phyloP scores from a whole-genome alignment of 768 basidiomycete species.

The Cytidiella melzeri region DNA sequence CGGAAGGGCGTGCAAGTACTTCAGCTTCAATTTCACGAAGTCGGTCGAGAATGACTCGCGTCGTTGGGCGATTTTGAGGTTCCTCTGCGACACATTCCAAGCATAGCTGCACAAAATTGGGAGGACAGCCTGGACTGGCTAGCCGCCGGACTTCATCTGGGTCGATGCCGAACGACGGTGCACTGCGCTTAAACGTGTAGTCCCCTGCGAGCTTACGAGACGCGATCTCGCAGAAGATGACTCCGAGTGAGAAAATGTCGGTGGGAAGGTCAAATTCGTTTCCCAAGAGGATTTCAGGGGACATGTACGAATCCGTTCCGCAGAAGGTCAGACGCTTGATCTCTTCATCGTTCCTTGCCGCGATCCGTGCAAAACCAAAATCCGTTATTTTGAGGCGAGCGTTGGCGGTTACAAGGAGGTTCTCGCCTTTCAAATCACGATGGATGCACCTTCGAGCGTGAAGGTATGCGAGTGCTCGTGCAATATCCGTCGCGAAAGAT shows the following conservation, averaged over 20 bases:
- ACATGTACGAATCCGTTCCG: slow-evolving; percentile 95
- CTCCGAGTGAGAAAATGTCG: slow-evolving; percentile 90
- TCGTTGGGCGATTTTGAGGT: slow-evolving; percentile 67
- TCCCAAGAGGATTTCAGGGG: slow-evolving; percentile 89
- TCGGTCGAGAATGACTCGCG: slow-evolving; percentile 70
- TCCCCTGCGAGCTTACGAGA: slow-evolving; percentile 84
- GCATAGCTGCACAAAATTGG: slow-evolving; percentile 68
- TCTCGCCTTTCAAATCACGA: slow-evolving; percentile 95
- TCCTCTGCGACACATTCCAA: slow-evolving; percentile 69
- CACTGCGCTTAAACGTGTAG: slow-evolving; percentile 63
- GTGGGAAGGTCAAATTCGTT: slow-evolving; percentile 91
- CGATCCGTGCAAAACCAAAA: slow-evolving; percentile 95
- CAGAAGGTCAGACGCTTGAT: slow-evolving; percentile 79
- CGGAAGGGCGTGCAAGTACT: slow-evolving; percentile 59
- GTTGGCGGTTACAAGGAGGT: slow-evolving; percentile 90
- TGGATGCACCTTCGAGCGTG: slow-evolving; percentile 90
- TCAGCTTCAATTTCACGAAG: slow-evolving; percentile 80
- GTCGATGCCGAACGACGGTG: slow-evolving; percentile 79
- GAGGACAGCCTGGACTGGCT: slow-evolving; percentile 72
- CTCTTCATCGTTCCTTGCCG: slow-evolving; percentile 88
- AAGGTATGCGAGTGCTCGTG: slow-evolving; percentile 93
- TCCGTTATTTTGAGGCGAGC: slow-evolving; percentile 97
- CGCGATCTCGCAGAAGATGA: slow-evolving; percentile 90
- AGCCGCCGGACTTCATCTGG: slow-evolving; percentile 59
- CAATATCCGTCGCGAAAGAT: slow-evolving; percentile 92